These are phyloP conservation scores for Vickermania ingenoplastis DNA, from an alignment of 208 protist species.

Conservation along the genomic window DNA sequence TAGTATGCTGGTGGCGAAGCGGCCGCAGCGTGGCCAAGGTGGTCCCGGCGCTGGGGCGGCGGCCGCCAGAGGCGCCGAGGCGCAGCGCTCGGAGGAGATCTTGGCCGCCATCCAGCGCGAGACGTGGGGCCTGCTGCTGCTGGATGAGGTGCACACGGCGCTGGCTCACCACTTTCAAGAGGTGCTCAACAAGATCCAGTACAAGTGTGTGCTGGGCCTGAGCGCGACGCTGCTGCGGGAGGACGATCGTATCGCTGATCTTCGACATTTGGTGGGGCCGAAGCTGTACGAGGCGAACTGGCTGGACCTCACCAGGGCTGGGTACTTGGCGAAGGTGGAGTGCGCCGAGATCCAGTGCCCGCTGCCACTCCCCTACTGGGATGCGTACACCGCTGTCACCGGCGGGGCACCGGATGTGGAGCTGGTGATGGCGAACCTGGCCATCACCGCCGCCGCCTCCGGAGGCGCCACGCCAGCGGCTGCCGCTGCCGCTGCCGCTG, in stretches of 20 bases:
- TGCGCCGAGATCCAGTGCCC: slow-evolving; percentile 97
- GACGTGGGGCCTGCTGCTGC: slow-evolving; percentile 96
- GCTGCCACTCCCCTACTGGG: slow-evolving; percentile 82
- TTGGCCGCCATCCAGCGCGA: slow-evolving; percentile 37
- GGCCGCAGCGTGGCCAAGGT: slow-evolving; percentile 14
- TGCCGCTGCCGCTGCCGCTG: background rate
- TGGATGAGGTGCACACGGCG: slow-evolving; percentile 99
- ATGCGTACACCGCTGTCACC: slow-evolving; percentile 28
- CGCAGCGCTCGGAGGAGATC: slow-evolving; percentile 57
- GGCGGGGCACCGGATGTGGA: slow-evolving; percentile 2
- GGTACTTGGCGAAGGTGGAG: slow-evolving; percentile 96
- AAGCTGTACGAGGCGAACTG: slow-evolving; percentile 99
- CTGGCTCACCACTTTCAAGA: slow-evolving; percentile 95
- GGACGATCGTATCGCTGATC: slow-evolving; percentile 96
- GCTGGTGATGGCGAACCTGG: slow-evolving; percentile 11
- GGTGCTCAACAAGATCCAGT: slow-evolving; percentile 85
- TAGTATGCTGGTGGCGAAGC: slow-evolving; percentile 94
- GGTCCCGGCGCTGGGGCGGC: background rate
- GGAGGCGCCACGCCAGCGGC: background rate
- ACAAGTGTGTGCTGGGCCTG: slow-evolving; percentile 98
- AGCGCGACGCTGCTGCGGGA: slow-evolving; percentile 96
- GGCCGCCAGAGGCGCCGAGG: slow-evolving; percentile 26
- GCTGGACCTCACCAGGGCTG: slow-evolving; percentile 93
- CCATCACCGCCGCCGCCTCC: background rate
- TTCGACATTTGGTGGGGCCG: slow-evolving; percentile 98